Evolutionary conservation across 768 basidiomycete genomes (phyloP).

Genomic region (Boletus barrowsii): DNA sequence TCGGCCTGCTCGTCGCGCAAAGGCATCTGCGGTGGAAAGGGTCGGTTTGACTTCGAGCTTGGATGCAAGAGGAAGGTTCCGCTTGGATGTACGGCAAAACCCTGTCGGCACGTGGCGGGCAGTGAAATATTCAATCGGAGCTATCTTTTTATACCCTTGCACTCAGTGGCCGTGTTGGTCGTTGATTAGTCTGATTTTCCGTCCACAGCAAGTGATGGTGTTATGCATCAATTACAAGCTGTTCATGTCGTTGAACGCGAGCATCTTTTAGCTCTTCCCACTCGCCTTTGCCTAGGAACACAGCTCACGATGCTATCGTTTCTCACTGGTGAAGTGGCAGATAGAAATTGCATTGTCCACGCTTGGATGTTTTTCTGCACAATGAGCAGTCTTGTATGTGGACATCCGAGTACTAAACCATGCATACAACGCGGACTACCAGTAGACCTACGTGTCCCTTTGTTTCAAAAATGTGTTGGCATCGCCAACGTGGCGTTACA

Average conservation of each 20-base stretch:
- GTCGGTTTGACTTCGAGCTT: slow-evolving; percentile 17
- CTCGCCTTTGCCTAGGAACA: slow-evolving; percentile 76
- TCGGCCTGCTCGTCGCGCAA: slow-evolving; percentile 60
- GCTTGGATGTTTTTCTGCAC: slow-evolving; percentile 62
- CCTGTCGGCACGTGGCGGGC: slow-evolving; percentile 23
- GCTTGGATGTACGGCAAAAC: slow-evolving; percentile 1
- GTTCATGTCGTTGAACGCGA: slow-evolving; percentile 19
- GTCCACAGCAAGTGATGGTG: too few species aligned
- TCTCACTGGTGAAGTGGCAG: slow-evolving; percentile 77
- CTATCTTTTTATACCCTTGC: background rate
- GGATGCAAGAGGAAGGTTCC: slow-evolving; percentile 12
- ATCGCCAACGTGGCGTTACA: background rate
- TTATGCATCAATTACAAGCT: too few species aligned
- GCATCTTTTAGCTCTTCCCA: slow-evolving; percentile 29
- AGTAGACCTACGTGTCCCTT: background rate
- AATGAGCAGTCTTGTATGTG: slow-evolving; percentile 38
- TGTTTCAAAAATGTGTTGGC: background rate
- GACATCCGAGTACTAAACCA: slow-evolving; percentile 79
- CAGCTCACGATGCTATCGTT: slow-evolving; percentile 71
- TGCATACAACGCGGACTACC: slow-evolving; percentile 34
- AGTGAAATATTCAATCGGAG: slow-evolving; percentile 25
- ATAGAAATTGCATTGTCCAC: slow-evolving; percentile 63
- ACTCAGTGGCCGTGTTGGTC: too few species aligned
- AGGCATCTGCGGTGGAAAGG: slow-evolving; percentile 41
- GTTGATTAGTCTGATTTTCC: too few species aligned